These are phyloP conservation scores for Colletotrichum spaethianum DNA, from an alignment of 2,329 filamentous ascomycete genomes.

Conservation along the genomic window DNA sequence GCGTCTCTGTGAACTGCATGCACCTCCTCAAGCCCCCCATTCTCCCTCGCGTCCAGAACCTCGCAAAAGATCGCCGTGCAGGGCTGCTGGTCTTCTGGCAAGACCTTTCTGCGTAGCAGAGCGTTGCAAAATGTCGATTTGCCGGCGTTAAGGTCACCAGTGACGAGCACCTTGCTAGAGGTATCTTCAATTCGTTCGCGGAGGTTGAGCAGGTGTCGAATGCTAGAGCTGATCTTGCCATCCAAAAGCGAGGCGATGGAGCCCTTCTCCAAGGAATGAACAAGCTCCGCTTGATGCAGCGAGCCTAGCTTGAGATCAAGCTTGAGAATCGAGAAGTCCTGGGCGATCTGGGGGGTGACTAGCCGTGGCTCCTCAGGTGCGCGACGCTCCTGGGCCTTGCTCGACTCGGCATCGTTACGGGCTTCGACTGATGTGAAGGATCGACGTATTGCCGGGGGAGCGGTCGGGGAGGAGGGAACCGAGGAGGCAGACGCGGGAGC, in stretches of 20 bases:
- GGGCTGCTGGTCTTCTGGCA: conserved; percentile 97
- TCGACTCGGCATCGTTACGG: conserved; percentile 75
- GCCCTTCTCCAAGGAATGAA: conserved; percentile 93
- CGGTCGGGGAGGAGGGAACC: conserved; percentile 52
- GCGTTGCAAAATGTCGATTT: conserved; percentile 99
- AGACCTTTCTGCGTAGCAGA: conserved; percentile 89
- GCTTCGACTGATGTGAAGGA: conserved; percentile 78
- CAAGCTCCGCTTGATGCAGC: conserved; percentile 88
- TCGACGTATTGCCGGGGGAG: conserved; percentile 72
- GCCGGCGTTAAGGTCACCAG: conserved; percentile 95
- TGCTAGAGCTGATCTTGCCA: conserved; percentile 93
- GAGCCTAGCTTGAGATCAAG: conserved; percentile 92
- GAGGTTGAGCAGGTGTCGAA: conserved; percentile 88
- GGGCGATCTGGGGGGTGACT: conserved; percentile 91
- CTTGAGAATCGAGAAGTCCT: conserved; percentile 96
- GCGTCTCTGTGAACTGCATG: conserved; percentile 90
- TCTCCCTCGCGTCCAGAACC: conserved; percentile 92
- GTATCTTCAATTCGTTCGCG: conserved; percentile 97
- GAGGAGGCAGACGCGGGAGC: conserved; percentile 54
- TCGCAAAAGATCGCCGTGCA: conserved; percentile 99
- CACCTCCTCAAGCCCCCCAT: conserved; percentile 92
- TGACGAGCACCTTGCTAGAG: conserved; percentile 95
- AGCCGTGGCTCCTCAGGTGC: conserved; percentile 80
- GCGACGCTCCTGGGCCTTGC: conserved; percentile 76
- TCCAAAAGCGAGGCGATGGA: conserved; percentile 93